These are phyloP conservation scores for Ogataea ganodermae DNA, from an alignment of 805 yeast species.

Conservation along the genomic window DNA sequence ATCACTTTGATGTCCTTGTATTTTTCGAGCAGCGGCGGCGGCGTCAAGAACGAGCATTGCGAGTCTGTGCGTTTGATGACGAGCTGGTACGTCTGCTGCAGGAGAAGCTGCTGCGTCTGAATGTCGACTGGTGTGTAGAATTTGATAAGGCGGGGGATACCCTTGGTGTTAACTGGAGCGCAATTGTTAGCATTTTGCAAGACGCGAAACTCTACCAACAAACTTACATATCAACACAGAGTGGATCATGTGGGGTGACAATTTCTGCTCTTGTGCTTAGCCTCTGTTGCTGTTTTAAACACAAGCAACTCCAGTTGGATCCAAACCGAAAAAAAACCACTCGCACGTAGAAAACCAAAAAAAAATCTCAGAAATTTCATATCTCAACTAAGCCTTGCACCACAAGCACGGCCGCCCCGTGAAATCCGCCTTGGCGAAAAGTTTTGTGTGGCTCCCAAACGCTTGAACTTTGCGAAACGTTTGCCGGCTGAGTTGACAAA, in stretches of 20 bases:
- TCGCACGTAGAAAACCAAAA: background rate
- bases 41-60: constrained; percentile 87
- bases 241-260: constrained; percentile 26
- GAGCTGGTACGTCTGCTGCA: constrained; percentile 80
- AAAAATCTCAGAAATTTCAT: too few species aligned
- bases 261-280: background rate
- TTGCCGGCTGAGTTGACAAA: background rate
- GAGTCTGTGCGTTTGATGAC: constrained; percentile 68
- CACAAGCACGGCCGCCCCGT: constrained; percentile 5
- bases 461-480: constrained; percentile 3
- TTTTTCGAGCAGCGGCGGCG: constrained; percentile 74
- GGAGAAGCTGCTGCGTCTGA: constrained; percentile 73
- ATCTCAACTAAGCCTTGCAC: constrained; percentile 9
- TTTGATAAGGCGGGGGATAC: constrained; percentile 84
- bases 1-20: constrained; percentile 82
- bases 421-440: constrained; percentile 11
- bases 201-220: too few species aligned
- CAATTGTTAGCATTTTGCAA: too few species aligned
- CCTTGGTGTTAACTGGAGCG: constrained; percentile 74
- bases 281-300: background rate
- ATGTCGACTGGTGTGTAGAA: constrained; percentile 92
- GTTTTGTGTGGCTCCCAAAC: constrained; percentile 2
- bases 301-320: too few species aligned
- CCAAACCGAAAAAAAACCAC: too few species aligned
- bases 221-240: constrained; percentile 30